These are phyloP conservation scores for Paecilomyces niveus DNA, from an alignment of 2,329 filamentous ascomycete genomes.

Conservation along the genomic window DNA sequence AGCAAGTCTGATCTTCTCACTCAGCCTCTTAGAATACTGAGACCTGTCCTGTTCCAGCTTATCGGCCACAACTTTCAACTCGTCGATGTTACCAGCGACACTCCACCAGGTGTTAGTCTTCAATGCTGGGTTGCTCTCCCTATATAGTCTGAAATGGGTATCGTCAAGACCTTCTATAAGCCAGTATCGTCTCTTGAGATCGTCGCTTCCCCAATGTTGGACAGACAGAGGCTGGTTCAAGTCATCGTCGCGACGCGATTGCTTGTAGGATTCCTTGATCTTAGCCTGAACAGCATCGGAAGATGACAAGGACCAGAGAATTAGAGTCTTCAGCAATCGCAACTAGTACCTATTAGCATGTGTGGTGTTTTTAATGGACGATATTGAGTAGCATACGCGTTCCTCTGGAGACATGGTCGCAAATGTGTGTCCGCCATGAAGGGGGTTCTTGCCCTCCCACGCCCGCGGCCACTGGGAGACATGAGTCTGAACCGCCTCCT, in stretches of 20 bases:
- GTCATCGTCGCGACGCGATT: conserved; percentile 69
- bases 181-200: conserved; percentile 87
- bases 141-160: conserved; percentile 86
- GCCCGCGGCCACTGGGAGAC: conserved; percentile 78
- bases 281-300: conserved; percentile 75
- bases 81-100: conserved; percentile 83
- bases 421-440: conserved; percentile 75
- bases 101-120: conserved; percentile 83
- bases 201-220: conserved; percentile 84
- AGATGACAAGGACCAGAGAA: conserved; percentile 82
- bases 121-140: conserved; percentile 78
- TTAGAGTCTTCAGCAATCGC: conserved; percentile 70
- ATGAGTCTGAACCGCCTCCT: conserved; percentile 83
- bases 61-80: conserved; percentile 66
- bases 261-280: conserved; percentile 83
- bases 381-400: conserved; percentile 53
- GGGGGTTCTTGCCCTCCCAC: conserved; percentile 78
- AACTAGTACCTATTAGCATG: conserved; percentile 49
- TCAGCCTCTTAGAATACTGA: conserved; percentile 70
- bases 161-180: conserved; percentile 91
- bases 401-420: conserved; percentile 72
- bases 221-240: conserved; percentile 82
- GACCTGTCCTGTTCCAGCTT: conserved; percentile 75
- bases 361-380: not conserved
- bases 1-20: conserved; percentile 68